Conservation (phyloP, 345 rosid genomes). For the Lenwebbia sp. region DNA sequence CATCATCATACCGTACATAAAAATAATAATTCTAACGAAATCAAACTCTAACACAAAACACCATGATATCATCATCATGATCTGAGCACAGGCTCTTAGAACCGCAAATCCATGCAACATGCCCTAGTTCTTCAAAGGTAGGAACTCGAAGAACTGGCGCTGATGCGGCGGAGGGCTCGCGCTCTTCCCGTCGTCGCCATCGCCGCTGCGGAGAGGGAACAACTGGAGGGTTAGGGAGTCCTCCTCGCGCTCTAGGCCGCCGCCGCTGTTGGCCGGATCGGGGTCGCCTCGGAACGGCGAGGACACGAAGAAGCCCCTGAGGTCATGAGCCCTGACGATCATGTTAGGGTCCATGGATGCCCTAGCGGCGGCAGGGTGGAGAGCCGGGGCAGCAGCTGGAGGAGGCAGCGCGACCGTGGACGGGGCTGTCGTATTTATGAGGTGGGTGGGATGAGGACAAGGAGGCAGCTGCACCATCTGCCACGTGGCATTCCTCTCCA, state of each 20-base stretch:
- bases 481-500: constrained; percentile 57
- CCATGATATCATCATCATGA: not conserved
- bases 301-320: constrained; percentile 14
- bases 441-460: constrained; percentile 29
- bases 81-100: not conserved
- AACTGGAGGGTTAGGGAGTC: constrained; percentile 59
- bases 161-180: constrained; percentile 3
- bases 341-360: not conserved
- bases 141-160: constrained; percentile 69
- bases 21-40: not conserved
- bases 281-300: not conserved
- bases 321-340: constrained; percentile 18
- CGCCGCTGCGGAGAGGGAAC: constrained; percentile 48
- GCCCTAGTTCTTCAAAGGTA: constrained; percentile 54
- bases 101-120: not conserved
- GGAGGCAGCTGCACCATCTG: constrained; percentile 39
- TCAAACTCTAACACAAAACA: not conserved
- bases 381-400: not conserved
- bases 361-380: not conserved
- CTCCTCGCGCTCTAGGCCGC: not conserved
- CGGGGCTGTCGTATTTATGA: constrained; percentile 23
- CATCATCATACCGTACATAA: not conserved
- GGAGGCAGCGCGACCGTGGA: not conserved
- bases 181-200: constrained; percentile 13
- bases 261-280: not conserved